phyloP scores from a whole-genome alignment of 2,329 filamentous ascomycete genomes.

The Diaporthe amygdali region DNA sequence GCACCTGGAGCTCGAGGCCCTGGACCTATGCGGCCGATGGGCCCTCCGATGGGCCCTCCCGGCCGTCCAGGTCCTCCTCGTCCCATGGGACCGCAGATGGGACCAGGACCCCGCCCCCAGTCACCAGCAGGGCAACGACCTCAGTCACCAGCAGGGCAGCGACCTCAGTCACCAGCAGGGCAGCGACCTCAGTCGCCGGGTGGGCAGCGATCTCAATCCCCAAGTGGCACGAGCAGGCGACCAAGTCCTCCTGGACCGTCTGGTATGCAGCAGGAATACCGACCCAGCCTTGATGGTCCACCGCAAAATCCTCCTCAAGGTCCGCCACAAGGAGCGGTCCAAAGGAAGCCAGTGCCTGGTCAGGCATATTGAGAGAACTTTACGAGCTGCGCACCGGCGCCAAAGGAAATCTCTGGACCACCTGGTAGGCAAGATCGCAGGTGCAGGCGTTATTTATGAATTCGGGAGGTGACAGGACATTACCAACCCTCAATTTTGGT shows the following conservation, averaged over 20 bases:
- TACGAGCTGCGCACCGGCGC: neutral
- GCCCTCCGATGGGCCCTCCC: conserved; percentile 49
- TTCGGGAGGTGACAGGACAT: neutral
- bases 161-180: conserved; percentile 36
- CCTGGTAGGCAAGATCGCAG: neutral
- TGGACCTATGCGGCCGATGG: conserved; percentile 39
- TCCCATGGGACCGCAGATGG: conserved; percentile 36
- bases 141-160: conserved; percentile 43
- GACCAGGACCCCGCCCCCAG: conserved; percentile 41
- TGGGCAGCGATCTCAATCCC: conserved; percentile 50
- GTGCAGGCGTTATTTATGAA: conserved; percentile 9
- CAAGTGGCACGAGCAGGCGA: conserved; percentile 46
- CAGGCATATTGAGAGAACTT: conserved; percentile 49
- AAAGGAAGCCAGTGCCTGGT: conserved; percentile 62
- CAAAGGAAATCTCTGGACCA: neutral
- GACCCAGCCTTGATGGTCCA: conserved; percentile 10
- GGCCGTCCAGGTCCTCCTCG: conserved; percentile 31
- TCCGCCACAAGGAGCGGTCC: conserved; percentile 42
- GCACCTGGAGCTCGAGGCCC: conserved; percentile 37
- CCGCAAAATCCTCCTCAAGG: neutral
- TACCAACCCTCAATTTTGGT: conserved; percentile 8
- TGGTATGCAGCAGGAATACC: conserved; percentile 47
- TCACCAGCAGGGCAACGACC: conserved; percentile 46
- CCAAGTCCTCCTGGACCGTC: conserved; percentile 51
- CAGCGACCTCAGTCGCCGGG: conserved; percentile 31